A percentile compares a stretch with the other conserved stretches of the same genome.
phyloP scores from a whole-genome alignment of 2,329 filamentous ascomycete species.

The Pseudocercospora vitis region DNA sequence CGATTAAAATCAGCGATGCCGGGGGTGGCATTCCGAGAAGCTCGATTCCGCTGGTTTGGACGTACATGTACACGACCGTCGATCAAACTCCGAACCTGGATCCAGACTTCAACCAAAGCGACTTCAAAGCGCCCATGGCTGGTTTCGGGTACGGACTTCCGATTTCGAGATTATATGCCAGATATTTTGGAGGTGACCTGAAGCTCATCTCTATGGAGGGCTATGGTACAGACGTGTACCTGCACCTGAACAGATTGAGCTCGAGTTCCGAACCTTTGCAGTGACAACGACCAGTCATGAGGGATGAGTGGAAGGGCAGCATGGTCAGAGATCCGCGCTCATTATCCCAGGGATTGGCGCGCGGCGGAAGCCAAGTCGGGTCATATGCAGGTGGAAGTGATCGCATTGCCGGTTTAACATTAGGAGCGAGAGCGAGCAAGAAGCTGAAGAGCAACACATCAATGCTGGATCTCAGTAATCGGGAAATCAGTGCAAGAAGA shows the following conservation, averaged over 20 bases:
- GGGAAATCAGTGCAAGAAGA: conserved; percentile 78
- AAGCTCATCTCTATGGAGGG: conserved; percentile 99
- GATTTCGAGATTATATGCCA: conserved; percentile 88
- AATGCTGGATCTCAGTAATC: conserved; percentile 26
- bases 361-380: conserved; percentile 34
- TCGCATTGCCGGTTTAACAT: conserved; percentile 48
- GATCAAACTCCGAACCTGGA: conserved; percentile 93
- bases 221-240: conserved; percentile 98
- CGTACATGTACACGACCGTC: conserved; percentile 99
- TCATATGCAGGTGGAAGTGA: conserved; percentile 33
- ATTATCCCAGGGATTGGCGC: conserved; percentile 55
- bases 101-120: conserved; percentile 96
- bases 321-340: conserved; percentile 24
- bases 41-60: conserved; percentile 97
- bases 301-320: conserved; percentile 58
- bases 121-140: conserved; percentile 99
- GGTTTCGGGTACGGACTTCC: conserved; percentile 97
- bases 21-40: conserved; percentile 92
- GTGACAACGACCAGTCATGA: conserved; percentile 88
- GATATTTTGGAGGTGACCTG: conserved; percentile 95
- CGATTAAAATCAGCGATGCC: conserved; percentile 96
- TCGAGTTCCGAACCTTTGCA: conserved; percentile 95
- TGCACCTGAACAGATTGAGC: conserved; percentile 92
- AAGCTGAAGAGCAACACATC: conserved; percentile 60
- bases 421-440: conserved; percentile 48